phyloP scores from a whole-genome alignment of 179 eudicot genomes.

The Patellifolia procumbens region DNA sequence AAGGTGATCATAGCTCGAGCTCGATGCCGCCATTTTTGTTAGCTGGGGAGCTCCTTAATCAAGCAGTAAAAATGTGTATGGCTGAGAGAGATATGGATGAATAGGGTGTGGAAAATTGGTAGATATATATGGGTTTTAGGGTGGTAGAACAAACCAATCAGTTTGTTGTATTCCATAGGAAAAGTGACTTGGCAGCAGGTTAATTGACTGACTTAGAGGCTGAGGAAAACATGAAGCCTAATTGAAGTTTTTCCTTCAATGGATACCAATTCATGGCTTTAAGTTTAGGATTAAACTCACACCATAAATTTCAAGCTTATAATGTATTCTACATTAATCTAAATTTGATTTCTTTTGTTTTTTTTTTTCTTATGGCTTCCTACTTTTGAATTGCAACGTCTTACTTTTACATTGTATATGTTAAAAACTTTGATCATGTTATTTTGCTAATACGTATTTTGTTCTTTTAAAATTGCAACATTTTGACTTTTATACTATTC shows the following conservation, averaged over 20 bases:
- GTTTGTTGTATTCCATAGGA: slow-evolving; percentile 22
- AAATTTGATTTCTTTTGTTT: too few species aligned
- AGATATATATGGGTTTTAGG: slow-evolving; percentile 15
- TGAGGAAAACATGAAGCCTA: slow-evolving; percentile 26
- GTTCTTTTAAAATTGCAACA: too few species aligned
- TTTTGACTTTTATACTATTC: too few species aligned
- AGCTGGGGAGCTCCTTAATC: neutral
- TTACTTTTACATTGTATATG: too few species aligned
- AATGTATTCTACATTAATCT: too few species aligned
- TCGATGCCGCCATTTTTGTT: slow-evolving; percentile 18
- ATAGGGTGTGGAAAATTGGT: neutral
- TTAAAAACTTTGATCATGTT: too few species aligned
- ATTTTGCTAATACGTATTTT: too few species aligned
- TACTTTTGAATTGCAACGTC: too few species aligned
- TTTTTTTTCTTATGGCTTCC: too few species aligned
- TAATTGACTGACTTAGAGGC: slow-evolving; percentile 28
- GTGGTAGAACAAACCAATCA: slow-evolving; percentile 29
- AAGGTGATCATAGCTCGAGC: neutral
- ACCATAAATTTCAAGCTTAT: neutral
- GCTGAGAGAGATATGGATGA: neutral
- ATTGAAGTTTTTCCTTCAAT: slow-evolving; percentile 25
- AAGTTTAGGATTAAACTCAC: slow-evolving; percentile 8
- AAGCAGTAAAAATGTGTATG: neutral
- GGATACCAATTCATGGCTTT: slow-evolving; percentile 24
- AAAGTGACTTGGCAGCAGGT: slow-evolving; percentile 15